These are phyloP conservation scores for Phytophthora rubi DNA, from an alignment of 352 stramenopile species.

Conservation along the genomic window DNA sequence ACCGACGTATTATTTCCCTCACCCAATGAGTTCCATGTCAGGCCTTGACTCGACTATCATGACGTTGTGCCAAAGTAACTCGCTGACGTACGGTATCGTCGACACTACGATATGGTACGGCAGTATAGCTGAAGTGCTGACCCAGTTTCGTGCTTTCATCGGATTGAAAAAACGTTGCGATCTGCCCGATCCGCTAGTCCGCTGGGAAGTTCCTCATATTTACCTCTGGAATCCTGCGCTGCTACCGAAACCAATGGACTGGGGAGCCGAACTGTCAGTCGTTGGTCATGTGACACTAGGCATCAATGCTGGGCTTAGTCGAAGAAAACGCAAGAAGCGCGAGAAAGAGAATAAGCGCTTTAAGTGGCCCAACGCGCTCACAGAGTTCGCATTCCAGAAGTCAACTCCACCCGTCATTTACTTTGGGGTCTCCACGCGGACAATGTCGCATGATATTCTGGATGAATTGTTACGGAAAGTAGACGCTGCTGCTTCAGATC, in stretches of 20 bases:
- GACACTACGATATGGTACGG: slow-evolving; percentile 42
- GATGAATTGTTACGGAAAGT: slow-evolving; percentile 46
- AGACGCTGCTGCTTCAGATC: slow-evolving; percentile 27
- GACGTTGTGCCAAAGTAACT: slow-evolving; percentile 42
- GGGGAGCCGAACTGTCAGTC: slow-evolving; percentile 46
- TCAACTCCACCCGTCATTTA: slow-evolving; percentile 40
- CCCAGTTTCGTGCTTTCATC: slow-evolving; percentile 56
- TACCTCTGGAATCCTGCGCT: slow-evolving; percentile 56
- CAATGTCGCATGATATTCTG: slow-evolving; percentile 36
- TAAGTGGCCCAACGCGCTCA: slow-evolving; percentile 16
- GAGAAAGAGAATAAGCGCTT: slow-evolving; percentile 32
- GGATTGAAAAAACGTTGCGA: slow-evolving; percentile 40
- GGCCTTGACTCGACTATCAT: slow-evolving; percentile 29
- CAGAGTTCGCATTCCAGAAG: slow-evolving; percentile 28
- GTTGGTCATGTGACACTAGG: slow-evolving; percentile 44
- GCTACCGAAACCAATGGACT: slow-evolving; percentile 49
- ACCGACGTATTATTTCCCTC: slow-evolving; percentile 51
- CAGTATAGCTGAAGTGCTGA: slow-evolving; percentile 39
- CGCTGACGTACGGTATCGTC: slow-evolving; percentile 41
- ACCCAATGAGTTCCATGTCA: slow-evolving; percentile 41
- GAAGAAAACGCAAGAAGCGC: slow-evolving; percentile 15
- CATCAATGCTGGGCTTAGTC: slow-evolving; percentile 23
- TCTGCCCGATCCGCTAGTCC: slow-evolving; percentile 29
- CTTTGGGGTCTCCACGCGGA: slow-evolving; percentile 46
- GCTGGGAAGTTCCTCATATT: slow-evolving; percentile 55